These are phyloP conservation scores for Carex scoparia DNA, from an alignment of 176 grass and related monocot species.

Conservation along the genomic window DNA sequence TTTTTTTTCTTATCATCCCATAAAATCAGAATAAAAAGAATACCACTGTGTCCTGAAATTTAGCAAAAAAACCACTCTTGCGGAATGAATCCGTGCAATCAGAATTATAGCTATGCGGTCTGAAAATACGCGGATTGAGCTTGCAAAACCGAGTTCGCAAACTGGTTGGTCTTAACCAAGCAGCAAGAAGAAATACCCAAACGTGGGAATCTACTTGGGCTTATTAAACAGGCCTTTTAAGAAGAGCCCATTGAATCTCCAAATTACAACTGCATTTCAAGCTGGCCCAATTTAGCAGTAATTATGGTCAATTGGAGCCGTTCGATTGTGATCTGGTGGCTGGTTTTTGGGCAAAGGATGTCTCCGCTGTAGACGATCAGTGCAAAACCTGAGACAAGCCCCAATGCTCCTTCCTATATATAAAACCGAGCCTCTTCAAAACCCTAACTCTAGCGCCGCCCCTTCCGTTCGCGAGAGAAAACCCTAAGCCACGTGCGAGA, in stretches of 20 bases:
- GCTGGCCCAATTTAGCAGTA: neutral
- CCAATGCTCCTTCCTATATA: neutral
- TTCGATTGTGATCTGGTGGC: neutral
- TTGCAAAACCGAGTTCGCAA: no score
- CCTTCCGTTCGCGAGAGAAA: neutral
- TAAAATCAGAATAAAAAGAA: no score
- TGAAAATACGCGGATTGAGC: no score
- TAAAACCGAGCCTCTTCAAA: conserved; percentile 2
- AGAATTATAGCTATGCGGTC: no score
- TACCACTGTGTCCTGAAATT: no score
- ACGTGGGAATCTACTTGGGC: neutral
- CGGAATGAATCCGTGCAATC: no score
- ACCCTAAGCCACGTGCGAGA: conserved; percentile 41
- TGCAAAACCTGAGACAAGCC: neutral
- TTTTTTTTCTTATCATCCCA: no score
- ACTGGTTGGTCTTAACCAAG: neutral
- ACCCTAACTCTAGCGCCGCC: conserved; percentile 30
- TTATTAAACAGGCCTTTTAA: neutral
- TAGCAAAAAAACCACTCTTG: no score
- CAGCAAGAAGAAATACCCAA: neutral
- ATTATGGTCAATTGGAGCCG: neutral
- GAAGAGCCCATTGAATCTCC: neutral
- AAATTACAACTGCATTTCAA: neutral
- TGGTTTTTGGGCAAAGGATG: neutral
- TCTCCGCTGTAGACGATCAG: neutral